A percentile compares a stretch with the other conserved stretches of the same genome.
These are phyloP conservation scores for Wickerhamomyces xylosicus DNA, from an alignment of 805 yeast genomes.

Conservation along the genomic window DNA sequence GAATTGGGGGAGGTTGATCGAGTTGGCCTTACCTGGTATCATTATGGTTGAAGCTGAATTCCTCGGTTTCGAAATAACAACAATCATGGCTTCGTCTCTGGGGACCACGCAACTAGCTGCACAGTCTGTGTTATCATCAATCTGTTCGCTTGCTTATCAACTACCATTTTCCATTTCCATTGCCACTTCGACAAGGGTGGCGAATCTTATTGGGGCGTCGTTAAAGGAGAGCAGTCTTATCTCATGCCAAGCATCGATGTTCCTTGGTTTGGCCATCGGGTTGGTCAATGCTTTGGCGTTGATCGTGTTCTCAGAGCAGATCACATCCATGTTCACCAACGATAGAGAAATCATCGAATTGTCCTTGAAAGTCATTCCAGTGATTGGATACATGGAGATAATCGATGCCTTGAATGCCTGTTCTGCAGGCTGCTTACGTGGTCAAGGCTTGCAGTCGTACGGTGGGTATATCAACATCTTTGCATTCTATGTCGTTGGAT, in stretches of 20 bases:
- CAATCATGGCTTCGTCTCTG: slow-evolving; percentile 57
- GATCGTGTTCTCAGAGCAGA: slow-evolving; percentile 33
- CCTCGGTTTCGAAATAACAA: slow-evolving; percentile 61
- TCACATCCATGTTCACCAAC: slow-evolving; percentile 50
- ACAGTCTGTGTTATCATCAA: slow-evolving; percentile 60
- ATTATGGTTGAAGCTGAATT: slow-evolving; percentile 71
- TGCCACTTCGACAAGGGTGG: slow-evolving; percentile 64
- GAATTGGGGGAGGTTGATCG: slow-evolving; percentile 41
- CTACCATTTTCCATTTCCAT: slow-evolving; percentile 64
- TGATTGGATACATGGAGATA: slow-evolving; percentile 59
- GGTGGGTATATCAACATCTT: slow-evolving; percentile 64
- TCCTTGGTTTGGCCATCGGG: slow-evolving; percentile 33
- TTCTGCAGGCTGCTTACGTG: slow-evolving; percentile 72
- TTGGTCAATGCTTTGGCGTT: slow-evolving; percentile 41
- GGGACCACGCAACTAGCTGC: slow-evolving; percentile 66
- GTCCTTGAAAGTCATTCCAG: slow-evolving; percentile 44
- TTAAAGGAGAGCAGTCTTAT: slow-evolving; percentile 34
- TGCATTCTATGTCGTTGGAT: slow-evolving; percentile 62
- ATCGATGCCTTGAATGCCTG: slow-evolving; percentile 66
- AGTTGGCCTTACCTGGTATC: slow-evolving; percentile 60
- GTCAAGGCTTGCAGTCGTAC: slow-evolving; percentile 74
- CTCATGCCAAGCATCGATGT: slow-evolving; percentile 33
- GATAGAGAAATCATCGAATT: slow-evolving; percentile 47
- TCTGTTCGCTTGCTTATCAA: slow-evolving; percentile 56
- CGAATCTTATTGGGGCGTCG: slow-evolving; percentile 57